Percentiles rank a stretch among this genome's conserved stretches.
Evolutionary conservation across 306 rosid genomes (phyloP).

Genomic region (Glycine latifolia): DNA sequence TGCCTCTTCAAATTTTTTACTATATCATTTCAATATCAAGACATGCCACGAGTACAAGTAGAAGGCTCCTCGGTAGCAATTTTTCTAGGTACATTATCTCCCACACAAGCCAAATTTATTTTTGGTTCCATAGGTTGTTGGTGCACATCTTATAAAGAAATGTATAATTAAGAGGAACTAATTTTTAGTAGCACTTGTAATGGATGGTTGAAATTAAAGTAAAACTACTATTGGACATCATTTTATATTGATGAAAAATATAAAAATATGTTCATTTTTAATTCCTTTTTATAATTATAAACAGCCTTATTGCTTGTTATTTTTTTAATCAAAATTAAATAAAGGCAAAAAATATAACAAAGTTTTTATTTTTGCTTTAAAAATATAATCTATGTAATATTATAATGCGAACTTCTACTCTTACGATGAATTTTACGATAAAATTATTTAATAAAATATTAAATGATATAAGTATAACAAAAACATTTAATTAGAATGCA

Average conservation of each 20-base stretch:
- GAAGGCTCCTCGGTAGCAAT: neutral
- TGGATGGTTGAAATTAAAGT: neutral
- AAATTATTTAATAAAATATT: neutral
- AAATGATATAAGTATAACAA: neutral
- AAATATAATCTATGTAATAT: neutral
- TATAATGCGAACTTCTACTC: no score
- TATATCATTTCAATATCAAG: neutral
- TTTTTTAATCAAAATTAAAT: neutral
- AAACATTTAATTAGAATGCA: no score
- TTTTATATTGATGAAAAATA: neutral
- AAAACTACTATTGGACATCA: neutral
- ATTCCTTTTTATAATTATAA: neutral
- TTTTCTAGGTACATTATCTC: neutral
- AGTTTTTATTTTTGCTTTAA: neutral
- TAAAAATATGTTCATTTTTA: neutral
- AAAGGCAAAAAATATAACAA: neutral
- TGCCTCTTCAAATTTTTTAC: slow-evolving; percentile 14
- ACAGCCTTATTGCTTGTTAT: neutral
- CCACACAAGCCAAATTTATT: neutral
- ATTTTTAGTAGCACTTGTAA: neutral
- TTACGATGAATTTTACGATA: no score
- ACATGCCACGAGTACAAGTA: neutral
- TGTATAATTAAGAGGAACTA: neutral
- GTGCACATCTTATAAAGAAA: neutral
- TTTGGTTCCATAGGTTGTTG: neutral